Evolutionary conservation across 2,329 filamentous ascomycete species (phyloP), one percentile per base, ranked within the genome.

Genomic region (Fusarium beomiforme): DNA sequence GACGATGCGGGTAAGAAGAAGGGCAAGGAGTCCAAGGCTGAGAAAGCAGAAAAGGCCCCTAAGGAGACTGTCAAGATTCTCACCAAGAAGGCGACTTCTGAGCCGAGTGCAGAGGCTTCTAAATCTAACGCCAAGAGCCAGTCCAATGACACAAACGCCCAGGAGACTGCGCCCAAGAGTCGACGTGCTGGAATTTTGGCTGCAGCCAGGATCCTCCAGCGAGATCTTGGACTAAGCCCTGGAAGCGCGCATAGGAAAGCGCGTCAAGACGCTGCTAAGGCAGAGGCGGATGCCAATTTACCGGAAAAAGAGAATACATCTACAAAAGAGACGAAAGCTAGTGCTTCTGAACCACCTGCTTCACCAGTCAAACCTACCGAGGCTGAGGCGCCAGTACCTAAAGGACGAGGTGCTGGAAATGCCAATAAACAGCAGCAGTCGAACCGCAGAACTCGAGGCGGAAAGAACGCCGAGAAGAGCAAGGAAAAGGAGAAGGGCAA

Each of bases 61-160:
- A 90, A 87, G 70, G 88, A 90, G 73, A 87, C 86, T 5, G 86
- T 91, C 71, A 91, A 88, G 78, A 88, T 91, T 54, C 81, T 91
- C 10, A 90, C 87, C 31, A 89, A 90, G 79, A 88, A 89, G 75
- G 82, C 85, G 13, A 81, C 86, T 21, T 79, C 83, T 1, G 88
- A 89, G 59, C 81, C 84, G 53, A 81, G 83, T 5, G 81, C 82
- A 6, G 84, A 87, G 34, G 80, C 84, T 14, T 83, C 85, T 16
- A 85, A 86, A 71, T 74, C 79, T 13, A 80, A 80, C 11, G 76
- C 80, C 10, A 77, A 83, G 13, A 79, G 73, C 59, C 82, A 86
- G 33, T 42, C 37, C 24, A 72, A 53, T 44, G 77, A 79, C 37
- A 39, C 75, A 10, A 71, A 64, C 46, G 75, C 80, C 17, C 72